Percentiles rank a stretch among this genome's conserved stretches.
Evolutionary conservation across 768 basidiomycete genomes (phyloP).

Genomic region (Rubroboletus pulcherrimus): DNA sequence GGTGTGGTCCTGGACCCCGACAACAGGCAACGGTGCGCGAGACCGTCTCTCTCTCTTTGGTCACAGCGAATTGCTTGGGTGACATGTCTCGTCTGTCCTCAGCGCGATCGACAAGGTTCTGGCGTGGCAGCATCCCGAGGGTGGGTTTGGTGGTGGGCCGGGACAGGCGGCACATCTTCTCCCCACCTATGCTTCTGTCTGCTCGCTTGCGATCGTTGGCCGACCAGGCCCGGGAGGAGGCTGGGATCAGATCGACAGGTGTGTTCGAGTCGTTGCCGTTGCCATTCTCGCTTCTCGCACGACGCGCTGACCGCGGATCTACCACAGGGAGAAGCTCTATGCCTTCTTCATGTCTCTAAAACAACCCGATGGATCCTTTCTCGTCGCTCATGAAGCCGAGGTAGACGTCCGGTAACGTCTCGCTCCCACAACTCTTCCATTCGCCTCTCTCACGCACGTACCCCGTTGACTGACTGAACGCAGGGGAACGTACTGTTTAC

Average conservation of each 20-base stretch:
- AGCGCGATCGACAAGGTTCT: slow-evolving; percentile 82
- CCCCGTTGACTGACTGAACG: not conserved
- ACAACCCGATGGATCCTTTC: slow-evolving; percentile 88
- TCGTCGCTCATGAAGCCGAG: slow-evolving; percentile 83
- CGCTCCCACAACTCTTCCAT: too few relatives aligned
- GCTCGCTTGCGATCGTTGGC: slow-evolving; percentile 78
- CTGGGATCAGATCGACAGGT: slow-evolving; percentile 88
- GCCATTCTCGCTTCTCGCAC: not conserved
- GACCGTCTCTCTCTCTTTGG: not conserved
- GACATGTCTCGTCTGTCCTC: not conserved
- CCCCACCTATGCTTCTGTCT: slow-evolving; percentile 86
- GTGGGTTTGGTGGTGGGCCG: slow-evolving; percentile 91
- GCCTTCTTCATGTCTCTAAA: slow-evolving; percentile 90
- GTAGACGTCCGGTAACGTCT: slow-evolving; percentile 82
- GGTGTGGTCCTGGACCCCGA: slow-evolving; percentile 76
- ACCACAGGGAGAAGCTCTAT: slow-evolving; percentile 64
- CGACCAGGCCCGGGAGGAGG: slow-evolving; percentile 67
- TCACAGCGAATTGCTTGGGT: not conserved
- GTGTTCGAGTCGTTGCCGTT: slow-evolving; percentile 12
- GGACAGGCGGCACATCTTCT: slow-evolving; percentile 85
- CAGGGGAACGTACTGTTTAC: slow-evolving; percentile 93
- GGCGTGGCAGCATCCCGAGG: slow-evolving; percentile 77
- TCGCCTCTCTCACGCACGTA: not conserved
- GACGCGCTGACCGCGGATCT: not conserved
- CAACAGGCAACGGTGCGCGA: slow-evolving; percentile 64